Base-by-base conservation (phyloP, 2,329 filamentous ascomycete genomes). In the Nectriaceae sp. region DNA sequence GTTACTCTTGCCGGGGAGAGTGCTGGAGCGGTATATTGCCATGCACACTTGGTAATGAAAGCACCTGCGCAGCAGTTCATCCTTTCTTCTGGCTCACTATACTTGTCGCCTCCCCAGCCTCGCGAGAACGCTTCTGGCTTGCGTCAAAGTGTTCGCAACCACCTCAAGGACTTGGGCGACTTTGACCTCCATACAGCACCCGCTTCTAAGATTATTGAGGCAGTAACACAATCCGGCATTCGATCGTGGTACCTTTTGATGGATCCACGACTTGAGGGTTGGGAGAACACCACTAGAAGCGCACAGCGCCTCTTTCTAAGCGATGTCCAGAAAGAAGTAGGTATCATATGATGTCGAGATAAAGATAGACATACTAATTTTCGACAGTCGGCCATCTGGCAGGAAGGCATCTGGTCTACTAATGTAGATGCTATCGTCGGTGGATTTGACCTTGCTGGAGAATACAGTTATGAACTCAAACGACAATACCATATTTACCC, bases 1-100 rank as follows among this genome's bases (percentile, higher is more conserved):
- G 69, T 76, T 21, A 75, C 73, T 0, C 55, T 76, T 1, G 65
- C 66, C 3, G 74, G 74, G 5, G 73, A 76, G 50, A 76, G 73
- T 47, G 74, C 74, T 2, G 74, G 74, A 1, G 74, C 69, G 3
- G 65, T 75, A 10, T 75, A 75, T 38, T 66, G 64, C 4, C 74
- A 76, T 53, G 74, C 71, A 2, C 72, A 76, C 53, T 44, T 75
- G 0, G 66, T 71, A 10, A 65, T 61, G 1, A 65, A 65, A 3
- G 63, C 67, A 1, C 65, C 67, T 0, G 62, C 71, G 1, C 65
- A 64, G 24, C 65, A 71, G 35, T 70, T 61, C 11, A 63, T 75
- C 5, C 46, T 76, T 11, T 65, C 68, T 35, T 76, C 73, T 2
- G 74, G 74, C 8, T 68, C 70, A 11, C 57, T 76, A 1, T 66